These are phyloP conservation scores for Microcyclosporella mali DNA, from an alignment of 2,329 filamentous ascomycete species.

Conservation along the genomic window DNA sequence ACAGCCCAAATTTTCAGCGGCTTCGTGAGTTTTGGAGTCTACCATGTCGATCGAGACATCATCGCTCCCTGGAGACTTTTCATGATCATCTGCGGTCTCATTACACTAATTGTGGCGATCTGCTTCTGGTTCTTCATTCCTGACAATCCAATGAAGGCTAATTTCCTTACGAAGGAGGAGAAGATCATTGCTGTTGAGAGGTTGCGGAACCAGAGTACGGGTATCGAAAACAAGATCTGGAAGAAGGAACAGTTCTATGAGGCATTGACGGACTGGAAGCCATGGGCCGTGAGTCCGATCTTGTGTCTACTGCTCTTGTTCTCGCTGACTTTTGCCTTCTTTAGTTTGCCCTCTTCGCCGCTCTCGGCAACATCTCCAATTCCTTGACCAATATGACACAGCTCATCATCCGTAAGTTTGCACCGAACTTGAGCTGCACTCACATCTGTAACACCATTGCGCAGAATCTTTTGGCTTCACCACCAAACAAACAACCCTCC, in stretches of 20 bases:
- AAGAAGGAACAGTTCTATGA: slow-evolving; percentile 43
- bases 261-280: slow-evolving; percentile 39
- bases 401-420: slow-evolving; percentile 7
- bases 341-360: slow-evolving; percentile 9
- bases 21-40: slow-evolving; percentile 37
- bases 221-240: slow-evolving; percentile 46
- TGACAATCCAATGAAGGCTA: slow-evolving; percentile 14
- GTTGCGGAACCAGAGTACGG: slow-evolving; percentile 42
- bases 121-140: slow-evolving; percentile 40
- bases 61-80: slow-evolving; percentile 45
- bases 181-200: slow-evolving; percentile 33
- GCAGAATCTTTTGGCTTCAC: slow-evolving; percentile 11
- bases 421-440: neutral
- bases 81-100: slow-evolving; percentile 46
- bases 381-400: slow-evolving; percentile 11
- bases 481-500: slow-evolving; percentile 10
- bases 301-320: neutral
- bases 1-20: slow-evolving; percentile 9
- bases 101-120: slow-evolving; percentile 30
- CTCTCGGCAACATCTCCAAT: slow-evolving; percentile 10
- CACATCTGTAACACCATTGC: neutral
- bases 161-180: slow-evolving; percentile 29
- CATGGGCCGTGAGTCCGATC: slow-evolving; percentile 24
- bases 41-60: slow-evolving; percentile 56
- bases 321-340: neutral